Evolutionary conservation across 2,329 filamentous ascomycete genomes (phyloP), one percentile per base, ranked within the genome.

Genomic region (Dryadomyces quercivorus): DNA sequence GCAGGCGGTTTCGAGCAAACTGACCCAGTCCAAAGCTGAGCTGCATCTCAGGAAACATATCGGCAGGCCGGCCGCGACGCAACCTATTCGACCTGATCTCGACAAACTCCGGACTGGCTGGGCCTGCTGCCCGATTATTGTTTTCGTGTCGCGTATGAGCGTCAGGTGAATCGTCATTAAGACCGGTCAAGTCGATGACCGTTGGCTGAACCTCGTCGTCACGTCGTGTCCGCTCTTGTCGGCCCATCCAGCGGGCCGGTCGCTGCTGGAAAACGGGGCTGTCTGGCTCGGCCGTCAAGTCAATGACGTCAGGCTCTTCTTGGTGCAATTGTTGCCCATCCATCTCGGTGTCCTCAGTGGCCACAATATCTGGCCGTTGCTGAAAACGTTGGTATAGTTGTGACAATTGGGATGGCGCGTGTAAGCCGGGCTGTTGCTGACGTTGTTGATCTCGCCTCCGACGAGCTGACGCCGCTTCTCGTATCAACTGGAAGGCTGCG

Each of bases 131-230:
- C 5, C 42, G 16, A 26, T 47, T 46, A 18, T 46, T 46, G 20
- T 22, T 16, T n/a, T 15, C 38, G 3, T 36, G 48, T 42, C 48
- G 40, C 8, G 38, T 13, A 2, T 36, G 50, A 45, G 40, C 40
- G 26, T 45, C 50, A 22, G 50, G 42, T 36, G 50, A 45, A 13
- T 54, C 52, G 22, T 54, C 38, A 2, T 77, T 81, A 8, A 81
- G 69, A 60, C 81, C 66, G 2, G 77, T 81, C 10, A 81, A 69
- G 60, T 81, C 78, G 53, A 81, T 78, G 31, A 79, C 65, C 51
- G 62, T 66, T 1, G 64, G 48, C 5, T 66, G 62, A 13, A 22
- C 54, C 22, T 26, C 56, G 56, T 57, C 26, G 22, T 63, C 70
- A 26, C 18, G 42, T 9, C 43, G 22, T 26, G 31, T 16, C 18